These are phyloP conservation scores for Sordariomycetes sp. DNA, from an alignment of 2,329 filamentous ascomycete genomes.

Conservation along the genomic window DNA sequence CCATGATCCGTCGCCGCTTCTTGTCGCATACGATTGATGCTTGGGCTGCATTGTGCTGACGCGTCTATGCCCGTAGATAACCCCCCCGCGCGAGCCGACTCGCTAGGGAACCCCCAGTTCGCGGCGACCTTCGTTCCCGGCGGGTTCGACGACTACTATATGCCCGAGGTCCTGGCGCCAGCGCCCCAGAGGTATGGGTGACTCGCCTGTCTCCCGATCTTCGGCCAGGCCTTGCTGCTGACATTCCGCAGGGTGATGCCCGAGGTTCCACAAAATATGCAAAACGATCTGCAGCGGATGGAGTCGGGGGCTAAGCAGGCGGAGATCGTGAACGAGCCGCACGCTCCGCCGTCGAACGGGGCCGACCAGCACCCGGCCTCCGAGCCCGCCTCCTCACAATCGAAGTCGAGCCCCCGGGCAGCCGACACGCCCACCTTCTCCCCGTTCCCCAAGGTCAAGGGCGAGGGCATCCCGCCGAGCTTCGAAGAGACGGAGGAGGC, in stretches of 20 bases:
- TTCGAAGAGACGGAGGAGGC: constrained; percentile 91
- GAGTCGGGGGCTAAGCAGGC: constrained; percentile 60
- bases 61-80: background rate
- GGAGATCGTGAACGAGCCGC: constrained; percentile 9
- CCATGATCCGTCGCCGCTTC: background rate
- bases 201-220: constrained; percentile 2
- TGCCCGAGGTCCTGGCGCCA: constrained; percentile 46
- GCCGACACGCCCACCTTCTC: constrained; percentile 64
- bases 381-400: background rate
- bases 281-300: constrained; percentile 82
- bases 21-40: background rate
- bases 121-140: constrained; percentile 46
- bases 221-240: background rate
- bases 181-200: constrained; percentile 40
- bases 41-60: background rate
- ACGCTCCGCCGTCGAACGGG: constrained; percentile 12
- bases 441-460: constrained; percentile 76
- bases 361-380: background rate
- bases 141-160: constrained; percentile 45
- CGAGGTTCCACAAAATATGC: constrained; percentile 93
- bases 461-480: constrained; percentile 81
- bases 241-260: constrained; percentile 62
- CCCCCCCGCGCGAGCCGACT: background rate
- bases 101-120: constrained; percentile 11
- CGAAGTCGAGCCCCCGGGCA: constrained; percentile 25